Conservation (phyloP, 192 early-diverging fungal genomes). For the Rhizophlyctis rosea region DNA sequence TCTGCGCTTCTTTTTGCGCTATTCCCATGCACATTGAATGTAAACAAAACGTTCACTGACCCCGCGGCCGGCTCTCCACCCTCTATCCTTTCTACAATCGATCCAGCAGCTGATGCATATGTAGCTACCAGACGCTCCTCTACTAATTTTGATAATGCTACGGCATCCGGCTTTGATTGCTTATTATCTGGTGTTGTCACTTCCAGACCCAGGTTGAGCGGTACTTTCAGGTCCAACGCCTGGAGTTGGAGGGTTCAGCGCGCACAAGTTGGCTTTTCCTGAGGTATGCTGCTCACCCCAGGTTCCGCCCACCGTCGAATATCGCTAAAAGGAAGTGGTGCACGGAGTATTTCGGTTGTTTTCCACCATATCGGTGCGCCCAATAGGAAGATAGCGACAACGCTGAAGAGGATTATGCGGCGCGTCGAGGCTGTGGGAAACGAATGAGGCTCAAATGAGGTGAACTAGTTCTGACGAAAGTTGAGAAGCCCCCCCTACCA, state of each 20-base stretch:
- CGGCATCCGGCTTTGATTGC: neutral
- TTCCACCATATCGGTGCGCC: conserved; percentile 77
- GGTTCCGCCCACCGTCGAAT: conserved; percentile 54
- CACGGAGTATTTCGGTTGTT: conserved; percentile 76
- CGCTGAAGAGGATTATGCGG: conserved; percentile 23
- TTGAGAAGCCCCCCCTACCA: neutral
- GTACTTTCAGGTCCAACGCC: neutral
- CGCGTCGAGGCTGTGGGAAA: conserved; percentile 8
- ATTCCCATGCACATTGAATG: too few species aligned
- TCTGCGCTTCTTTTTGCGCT: too few species aligned
- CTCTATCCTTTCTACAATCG: too few species aligned
- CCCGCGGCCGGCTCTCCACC: too few species aligned
- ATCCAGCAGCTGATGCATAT: neutral
- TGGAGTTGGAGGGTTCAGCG: neutral
- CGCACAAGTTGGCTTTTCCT: neutral
- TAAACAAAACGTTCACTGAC: too few species aligned
- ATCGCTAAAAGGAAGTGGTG: conserved; percentile 61
- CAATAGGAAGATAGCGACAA: conserved; percentile 59
- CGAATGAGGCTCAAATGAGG: neutral
- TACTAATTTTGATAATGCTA: neutral
- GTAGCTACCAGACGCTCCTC: neutral
- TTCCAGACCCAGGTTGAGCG: neutral
- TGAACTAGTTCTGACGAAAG: neutral
- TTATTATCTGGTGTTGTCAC: neutral
- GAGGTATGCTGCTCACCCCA: conserved; percentile 2